Evolutionary conservation across 2,329 filamentous ascomycete species (phyloP), one percentile per base, ranked within the genome.

Genomic region (Exophiala sp.): DNA sequence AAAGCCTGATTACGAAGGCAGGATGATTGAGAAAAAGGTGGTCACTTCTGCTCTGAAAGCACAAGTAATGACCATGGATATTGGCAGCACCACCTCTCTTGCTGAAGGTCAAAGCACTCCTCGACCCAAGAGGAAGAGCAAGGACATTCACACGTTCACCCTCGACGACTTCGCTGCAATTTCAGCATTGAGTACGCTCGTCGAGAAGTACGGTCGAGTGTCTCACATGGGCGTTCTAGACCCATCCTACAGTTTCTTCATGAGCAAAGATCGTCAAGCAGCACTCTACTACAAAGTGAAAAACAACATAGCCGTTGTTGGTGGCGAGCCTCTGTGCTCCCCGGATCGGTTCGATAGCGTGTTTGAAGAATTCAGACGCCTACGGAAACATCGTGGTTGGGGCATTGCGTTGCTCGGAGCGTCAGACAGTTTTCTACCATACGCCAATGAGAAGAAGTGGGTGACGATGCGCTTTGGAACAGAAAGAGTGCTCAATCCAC

Each of bases 171-270:
- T 71, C 50, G 59, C 62, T n/a, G 66, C 67, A 0, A 62, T 69
- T 43, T 62, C 62, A 6, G 65, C 66, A 11, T 61, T 72, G 11
- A 59, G 67, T 36, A 49, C 54, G 1, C 63, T 75, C 1, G 65
- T 70, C 1, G 61, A 59, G 3, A 58, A 61, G 9, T 69, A 73
- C 55, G 71, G 72, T 5, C 65, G 66, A 12, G 69, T 72, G 1
- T 72, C 72, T 4, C 70, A 75, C 51, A 74, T 74, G 72, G 71
- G 71, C 2, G 66, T 75, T n/a, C 66, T 73, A 1, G 72, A 75
- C 41, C 66, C 60, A 6, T 72, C 68, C 44, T 74, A 74, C 51
- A 65, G 59, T 4, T 70, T 74, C 54, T 75, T 74, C 52, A 62
- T 75, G 12, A 73, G 70, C 45, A 63, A 65, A 36, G 53, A 63